phyloP scores from a whole-genome alignment of 306 rosid species.

The Lupinus albus region DNA sequence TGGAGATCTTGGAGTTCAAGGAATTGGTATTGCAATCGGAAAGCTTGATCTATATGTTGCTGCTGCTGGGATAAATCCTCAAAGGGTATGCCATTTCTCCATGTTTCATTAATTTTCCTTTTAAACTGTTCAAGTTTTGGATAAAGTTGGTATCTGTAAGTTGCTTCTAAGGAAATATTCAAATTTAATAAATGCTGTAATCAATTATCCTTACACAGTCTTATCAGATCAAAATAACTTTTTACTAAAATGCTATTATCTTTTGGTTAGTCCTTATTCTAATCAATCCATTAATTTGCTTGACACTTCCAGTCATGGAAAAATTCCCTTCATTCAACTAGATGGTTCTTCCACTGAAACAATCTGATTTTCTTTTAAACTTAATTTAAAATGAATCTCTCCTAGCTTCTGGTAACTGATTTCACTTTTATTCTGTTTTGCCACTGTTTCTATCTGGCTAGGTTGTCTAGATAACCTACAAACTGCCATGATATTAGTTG shows the following conservation, averaged over 20 bases:
- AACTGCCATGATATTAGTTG: constrained; percentile 19
- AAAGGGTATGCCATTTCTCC: constrained; percentile 63
- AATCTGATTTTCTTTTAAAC: constrained; percentile 2
- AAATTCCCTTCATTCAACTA: constrained; percentile 23
- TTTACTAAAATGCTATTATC: constrained; percentile 9
- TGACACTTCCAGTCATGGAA: not conserved
- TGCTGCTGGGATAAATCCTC: constrained; percentile 99
- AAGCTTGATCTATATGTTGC: constrained; percentile 97
- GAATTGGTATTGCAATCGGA: constrained; percentile 93
- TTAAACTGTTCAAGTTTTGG: constrained; percentile 21
- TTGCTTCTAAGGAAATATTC: constrained; percentile 19
- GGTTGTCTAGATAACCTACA: not conserved
- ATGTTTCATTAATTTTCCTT: constrained; percentile 28
- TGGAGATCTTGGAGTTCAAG: constrained; percentile 99
- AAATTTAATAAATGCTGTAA: constrained; percentile 28
- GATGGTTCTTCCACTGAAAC: constrained; percentile 1
- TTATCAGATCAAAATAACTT: constrained; percentile 10
- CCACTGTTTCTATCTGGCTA: constrained; percentile 25
- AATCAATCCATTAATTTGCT: not conserved
- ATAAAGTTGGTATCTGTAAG: constrained; percentile 9
- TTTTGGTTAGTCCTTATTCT: constrained; percentile 24
- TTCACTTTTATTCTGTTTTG: constrained; percentile 25
- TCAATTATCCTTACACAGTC: constrained; percentile 22
- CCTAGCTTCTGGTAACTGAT: constrained; percentile 25
- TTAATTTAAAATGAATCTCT: constrained; percentile 7